Conservation (phyloP, 805 yeast species). For the Saccharomycopsis babjevae region DNA sequence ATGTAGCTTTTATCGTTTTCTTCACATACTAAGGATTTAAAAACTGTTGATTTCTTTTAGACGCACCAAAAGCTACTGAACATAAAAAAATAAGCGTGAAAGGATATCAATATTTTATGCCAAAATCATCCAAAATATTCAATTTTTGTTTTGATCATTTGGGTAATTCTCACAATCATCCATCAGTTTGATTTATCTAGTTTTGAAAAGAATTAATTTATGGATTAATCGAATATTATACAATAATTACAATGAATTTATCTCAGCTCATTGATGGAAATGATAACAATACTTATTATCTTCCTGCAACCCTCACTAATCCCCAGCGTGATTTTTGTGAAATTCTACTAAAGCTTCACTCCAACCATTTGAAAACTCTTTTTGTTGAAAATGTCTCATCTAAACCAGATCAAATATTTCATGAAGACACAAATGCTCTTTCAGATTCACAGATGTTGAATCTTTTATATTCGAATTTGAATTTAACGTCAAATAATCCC, state of each 20-base stretch:
- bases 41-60: too few species aligned
- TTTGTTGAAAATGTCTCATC: not conserved
- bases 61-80: too few species aligned
- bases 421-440: not conserved
- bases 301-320: conserved; percentile 7
- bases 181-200: too few species aligned
- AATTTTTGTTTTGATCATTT: too few species aligned
- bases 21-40: too few species aligned
- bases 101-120: too few species aligned
- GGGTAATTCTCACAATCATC: too few species aligned
- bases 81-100: too few species aligned
- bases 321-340: conserved; percentile 14
- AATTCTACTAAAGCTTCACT: conserved; percentile 12
- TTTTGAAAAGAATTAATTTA: too few species aligned
- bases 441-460: conserved; percentile 5
- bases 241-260: not conserved
- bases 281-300: conserved; percentile 5
- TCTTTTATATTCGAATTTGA: conserved; percentile 9
- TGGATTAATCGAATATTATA: not conserved
- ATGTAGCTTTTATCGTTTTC: too few species aligned
- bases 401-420: not conserved
- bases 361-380: conserved; percentile 4
- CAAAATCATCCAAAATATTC: too few species aligned
- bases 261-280: not conserved
- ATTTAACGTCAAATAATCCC: conserved; percentile 42